A percentile compares a stretch with the other conserved stretches of the same genome.
phyloP scores from a whole-genome alignment of 1,284 basidiomycete species.

The Sporisorium exsertum region DNA sequence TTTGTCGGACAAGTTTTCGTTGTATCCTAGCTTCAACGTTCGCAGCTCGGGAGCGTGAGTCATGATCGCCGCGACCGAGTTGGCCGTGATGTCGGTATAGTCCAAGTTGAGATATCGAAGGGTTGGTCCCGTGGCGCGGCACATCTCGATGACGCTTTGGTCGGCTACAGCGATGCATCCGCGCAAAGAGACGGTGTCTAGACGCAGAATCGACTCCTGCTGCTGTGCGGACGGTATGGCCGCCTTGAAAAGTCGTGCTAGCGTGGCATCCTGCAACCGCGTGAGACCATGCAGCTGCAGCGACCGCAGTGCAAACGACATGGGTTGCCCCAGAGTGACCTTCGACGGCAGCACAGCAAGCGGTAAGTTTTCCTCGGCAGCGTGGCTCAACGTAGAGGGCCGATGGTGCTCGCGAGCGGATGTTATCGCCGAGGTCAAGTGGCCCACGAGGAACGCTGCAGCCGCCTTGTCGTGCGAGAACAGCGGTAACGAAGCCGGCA shows the following conservation, averaged over 20 bases:
- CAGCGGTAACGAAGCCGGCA: constrained; percentile 41
- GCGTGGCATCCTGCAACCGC: constrained; percentile 25
- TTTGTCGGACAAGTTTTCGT: constrained; percentile 35
- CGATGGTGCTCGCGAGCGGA: constrained; percentile 3
- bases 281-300: constrained; percentile 47
- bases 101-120: constrained; percentile 45
- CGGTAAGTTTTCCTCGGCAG: constrained; percentile 6
- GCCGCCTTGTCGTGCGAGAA: constrained; percentile 36
- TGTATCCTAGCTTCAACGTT: constrained; percentile 40
- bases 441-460: constrained; percentile 23
- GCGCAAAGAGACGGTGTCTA: constrained; percentile 31
- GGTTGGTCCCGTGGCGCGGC: constrained; percentile 23
- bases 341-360: constrained; percentile 20
- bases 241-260: constrained; percentile 34
- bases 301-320: constrained; percentile 32
- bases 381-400: constrained; percentile 2
- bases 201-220: constrained; percentile 10
- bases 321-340: constrained; percentile 2
- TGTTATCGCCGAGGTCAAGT: constrained; percentile 21
- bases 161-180: constrained; percentile 40
- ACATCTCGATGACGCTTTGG: constrained; percentile 29
- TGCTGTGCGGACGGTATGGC: not conserved
- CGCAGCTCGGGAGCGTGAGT: constrained; percentile 10
- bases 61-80: constrained; percentile 28
- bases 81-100: constrained; percentile 39